Evolutionary conservation across 202 grass and related monocot genomes (phyloP), one percentile per base, ranked within the genome.

Genomic region (Panicum virgatum): DNA sequence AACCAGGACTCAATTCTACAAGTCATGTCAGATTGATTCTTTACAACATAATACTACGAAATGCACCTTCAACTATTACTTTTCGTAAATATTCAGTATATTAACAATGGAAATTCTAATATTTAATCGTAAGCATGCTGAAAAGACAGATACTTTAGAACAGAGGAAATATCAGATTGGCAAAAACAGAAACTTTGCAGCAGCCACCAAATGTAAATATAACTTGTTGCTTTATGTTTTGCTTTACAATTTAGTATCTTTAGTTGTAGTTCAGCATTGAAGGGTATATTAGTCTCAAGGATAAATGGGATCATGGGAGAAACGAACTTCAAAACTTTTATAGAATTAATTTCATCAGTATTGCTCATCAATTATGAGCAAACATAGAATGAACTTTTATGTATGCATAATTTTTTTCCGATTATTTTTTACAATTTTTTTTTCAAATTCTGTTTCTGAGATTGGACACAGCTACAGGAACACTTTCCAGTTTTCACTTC

Each of bases 181-280:
- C 20, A 68, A 23, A 65, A 43, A 43, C 20, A 23, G 3, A 34
- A 66, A 66, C 2, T 26, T 15, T 26, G 39, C 67, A 70, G 67
- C 42, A 69, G 23, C 48, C 30, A n/a, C 13, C 67, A 48, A 47
- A 48, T 10, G 67, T 30, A 45, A 69, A 69, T 10, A 29, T 70
- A 47, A 70, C 13, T 34, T 60, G 12, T 29, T 60, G 26, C 57
- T 60, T 64, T 64, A 64, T 36, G 36, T 66, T 64, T 19, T 84
- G 8, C 54, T 68, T 77, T 69, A 68, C 40, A 58, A 59, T 60
- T 75, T 57, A 62, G 42, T 54, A 75, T 44, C 19, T 58, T 69
- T 44, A 39, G 29, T 50, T 46, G 18, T 10, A 72, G 2, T 72
- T 50, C 8, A 72, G 27, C 18, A 51, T n/a, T 51, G 12, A 47